A percentile compares a stretch with the other conserved stretches of the same genome.
These are phyloP conservation scores for Gypsophila paniculata DNA, from an alignment of 179 eudicot genomes.

Conservation along the genomic window DNA sequence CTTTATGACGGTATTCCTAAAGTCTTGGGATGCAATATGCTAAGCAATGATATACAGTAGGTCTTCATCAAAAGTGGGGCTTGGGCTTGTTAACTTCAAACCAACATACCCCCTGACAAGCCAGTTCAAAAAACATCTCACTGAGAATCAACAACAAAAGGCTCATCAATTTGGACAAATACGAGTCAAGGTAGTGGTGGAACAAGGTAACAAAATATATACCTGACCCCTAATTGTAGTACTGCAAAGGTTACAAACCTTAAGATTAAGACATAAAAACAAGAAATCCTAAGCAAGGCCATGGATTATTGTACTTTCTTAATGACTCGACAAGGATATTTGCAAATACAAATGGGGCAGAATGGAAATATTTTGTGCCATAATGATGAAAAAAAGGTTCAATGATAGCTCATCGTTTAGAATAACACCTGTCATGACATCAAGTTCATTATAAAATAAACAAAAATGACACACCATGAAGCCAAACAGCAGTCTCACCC, in stretches of 20 bases:
- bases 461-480: background rate
- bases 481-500: slow-evolving; percentile 41
- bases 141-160: slow-evolving; percentile 34
- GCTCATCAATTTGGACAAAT: slow-evolving; percentile 12
- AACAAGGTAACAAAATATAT: background rate
- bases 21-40: slow-evolving; percentile 45
- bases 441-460: background rate
- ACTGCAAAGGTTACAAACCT: too few relatives aligned
- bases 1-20: slow-evolving; percentile 50
- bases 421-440: background rate
- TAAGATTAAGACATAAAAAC: too few relatives aligned
- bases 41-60: slow-evolving; percentile 49
- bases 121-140: slow-evolving; percentile 55
- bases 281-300: background rate
- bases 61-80: slow-evolving; percentile 76
- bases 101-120: slow-evolving; percentile 80
- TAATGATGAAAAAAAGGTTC: background rate
- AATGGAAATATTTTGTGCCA: background rate
- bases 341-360: background rate
- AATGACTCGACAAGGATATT: background rate
- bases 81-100: slow-evolving; percentile 85
- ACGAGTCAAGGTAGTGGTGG: slow-evolving; percentile 15
- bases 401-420: background rate
- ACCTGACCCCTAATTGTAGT: background rate
- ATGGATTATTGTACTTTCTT: background rate